Evolutionary conservation across 1,284 basidiomycete species (phyloP).

Genomic region (Ustilago esculenta): DNA sequence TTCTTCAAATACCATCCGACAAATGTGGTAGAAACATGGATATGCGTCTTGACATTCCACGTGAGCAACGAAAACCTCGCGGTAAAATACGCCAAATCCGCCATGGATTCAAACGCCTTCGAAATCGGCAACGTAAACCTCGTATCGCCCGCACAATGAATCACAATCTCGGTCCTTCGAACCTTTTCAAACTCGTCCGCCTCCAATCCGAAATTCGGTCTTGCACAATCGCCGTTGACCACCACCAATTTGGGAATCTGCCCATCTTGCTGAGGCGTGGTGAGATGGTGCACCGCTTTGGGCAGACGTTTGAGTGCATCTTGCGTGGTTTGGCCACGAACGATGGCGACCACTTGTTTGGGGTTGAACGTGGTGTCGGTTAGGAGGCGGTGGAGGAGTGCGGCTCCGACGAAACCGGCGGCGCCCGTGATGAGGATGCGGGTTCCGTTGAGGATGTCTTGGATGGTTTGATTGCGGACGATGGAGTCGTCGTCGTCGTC

Average conservation of each 20-base stretch:
- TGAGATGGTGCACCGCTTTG: constrained; percentile 36
- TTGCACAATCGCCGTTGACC: constrained; percentile 43
- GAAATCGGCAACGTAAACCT: constrained; percentile 40
- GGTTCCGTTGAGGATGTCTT: constrained; percentile 30
- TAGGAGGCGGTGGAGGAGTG: constrained; percentile 38
- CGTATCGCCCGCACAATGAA: constrained; percentile 48
- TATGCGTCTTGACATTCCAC: constrained; percentile 50
- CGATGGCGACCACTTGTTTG: constrained; percentile 45
- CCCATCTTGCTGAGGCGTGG: constrained; percentile 18
- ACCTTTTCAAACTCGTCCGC: constrained; percentile 36
- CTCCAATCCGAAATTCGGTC: constrained; percentile 41
- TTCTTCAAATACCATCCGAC: constrained; percentile 46
- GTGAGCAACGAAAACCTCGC: constrained; percentile 46
- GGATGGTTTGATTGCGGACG: constrained; percentile 24
- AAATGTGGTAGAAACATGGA: constrained; percentile 50
- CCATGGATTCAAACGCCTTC: constrained; percentile 41
- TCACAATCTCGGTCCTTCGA: constrained; percentile 48
- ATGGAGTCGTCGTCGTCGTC: constrained; percentile 22
- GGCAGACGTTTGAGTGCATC: constrained; percentile 41
- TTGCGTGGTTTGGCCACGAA: constrained; percentile 40
- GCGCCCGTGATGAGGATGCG: constrained; percentile 46
- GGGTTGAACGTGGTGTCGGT: constrained; percentile 26
- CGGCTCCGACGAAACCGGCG: constrained; percentile 49
- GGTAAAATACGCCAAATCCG: constrained; percentile 44
- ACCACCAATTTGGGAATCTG: constrained; percentile 35